phyloP scores from a whole-genome alignment of 371 early-diverging fungal genomes.

The Mucor mucedo region DNA sequence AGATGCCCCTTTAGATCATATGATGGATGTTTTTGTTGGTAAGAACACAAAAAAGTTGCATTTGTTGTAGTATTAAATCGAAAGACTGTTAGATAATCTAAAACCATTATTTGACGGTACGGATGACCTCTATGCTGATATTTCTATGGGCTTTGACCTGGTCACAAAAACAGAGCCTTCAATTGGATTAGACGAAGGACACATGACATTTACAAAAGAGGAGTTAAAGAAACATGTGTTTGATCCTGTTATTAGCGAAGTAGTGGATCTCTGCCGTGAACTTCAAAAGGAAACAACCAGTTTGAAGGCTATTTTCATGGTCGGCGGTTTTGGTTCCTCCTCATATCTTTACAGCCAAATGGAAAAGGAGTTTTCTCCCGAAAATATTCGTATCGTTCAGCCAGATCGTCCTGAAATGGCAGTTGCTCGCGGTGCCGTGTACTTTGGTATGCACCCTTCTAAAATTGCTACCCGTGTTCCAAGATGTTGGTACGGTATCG shows the following conservation, averaged over 20 bases:
- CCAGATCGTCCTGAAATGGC: slow-evolving; percentile 55
- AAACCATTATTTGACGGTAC: slow-evolving; percentile 63
- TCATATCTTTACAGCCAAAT: slow-evolving; percentile 48
- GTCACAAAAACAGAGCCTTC: slow-evolving; percentile 47
- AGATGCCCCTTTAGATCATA: slow-evolving; percentile 42
- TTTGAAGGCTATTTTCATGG: slow-evolving; percentile 52
- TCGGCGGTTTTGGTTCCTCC: slow-evolving; percentile 58
- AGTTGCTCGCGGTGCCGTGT: slow-evolving; percentile 54
- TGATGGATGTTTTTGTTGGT: slow-evolving; percentile 59
- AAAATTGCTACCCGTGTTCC: slow-evolving; percentile 51
- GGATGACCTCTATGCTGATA: slow-evolving; percentile 52
- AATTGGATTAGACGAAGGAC: slow-evolving; percentile 52
- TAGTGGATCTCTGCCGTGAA: slow-evolving; percentile 37
- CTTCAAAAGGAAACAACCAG: slow-evolving; percentile 38
- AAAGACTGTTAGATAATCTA: slow-evolving; percentile 34
- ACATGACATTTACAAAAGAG: slow-evolving; percentile 39
- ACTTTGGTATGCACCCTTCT: slow-evolving; percentile 47
- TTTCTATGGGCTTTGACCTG: slow-evolving; percentile 56
- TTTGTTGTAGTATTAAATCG: not conserved
- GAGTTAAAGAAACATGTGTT: slow-evolving; percentile 47
- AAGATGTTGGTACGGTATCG: slow-evolving; percentile 55
- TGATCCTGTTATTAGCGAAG: slow-evolving; percentile 47
- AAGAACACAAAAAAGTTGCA: slow-evolving; percentile 3
- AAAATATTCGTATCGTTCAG: slow-evolving; percentile 34
- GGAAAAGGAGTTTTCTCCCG: slow-evolving; percentile 37